A percentile compares a stretch with the other conserved stretches of the same genome.
Evolutionary conservation across 805 yeast species (phyloP).

Genomic region (Kazachstania viticola): DNA sequence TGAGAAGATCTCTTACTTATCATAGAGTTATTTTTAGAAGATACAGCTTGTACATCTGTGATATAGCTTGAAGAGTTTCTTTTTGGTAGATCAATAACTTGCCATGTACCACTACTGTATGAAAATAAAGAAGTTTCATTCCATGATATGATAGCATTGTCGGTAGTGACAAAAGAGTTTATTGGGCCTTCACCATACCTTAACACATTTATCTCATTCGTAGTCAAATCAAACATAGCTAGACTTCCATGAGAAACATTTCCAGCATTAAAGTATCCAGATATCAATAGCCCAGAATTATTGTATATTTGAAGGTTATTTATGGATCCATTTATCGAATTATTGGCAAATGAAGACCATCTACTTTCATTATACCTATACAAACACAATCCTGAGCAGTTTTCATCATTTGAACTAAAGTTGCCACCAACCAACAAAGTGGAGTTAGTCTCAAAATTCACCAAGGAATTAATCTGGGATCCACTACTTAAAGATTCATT

Average conservation of each 20-base stretch:
- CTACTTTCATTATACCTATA: conserved; percentile 42
- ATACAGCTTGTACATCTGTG: not conserved
- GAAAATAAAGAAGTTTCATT: conserved; percentile 8
- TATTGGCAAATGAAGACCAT: conserved; percentile 36
- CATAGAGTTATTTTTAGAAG: too few relatives aligned
- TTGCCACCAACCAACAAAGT: conserved; percentile 57
- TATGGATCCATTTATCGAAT: conserved; percentile 39
- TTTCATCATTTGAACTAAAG: conserved; percentile 46
- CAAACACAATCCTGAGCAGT: conserved; percentile 56
- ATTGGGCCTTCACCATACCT: conserved; percentile 4
- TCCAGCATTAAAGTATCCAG: conserved; percentile 43
- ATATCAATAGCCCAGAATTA: conserved; percentile 29
- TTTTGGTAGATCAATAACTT: conserved; percentile 2
- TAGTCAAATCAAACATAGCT: conserved; percentile 23
- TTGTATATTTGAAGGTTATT: conserved; percentile 40
- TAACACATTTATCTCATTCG: conserved; percentile 6
- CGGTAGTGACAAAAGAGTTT: conserved; percentile 10
- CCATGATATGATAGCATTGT: conserved; percentile 12
- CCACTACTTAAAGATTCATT: conserved; percentile 27
- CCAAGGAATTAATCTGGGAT: conserved; percentile 32
- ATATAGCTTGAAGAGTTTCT: conserved; percentile 3
- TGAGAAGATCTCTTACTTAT: conserved; percentile 1
- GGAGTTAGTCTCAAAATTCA: conserved; percentile 30
- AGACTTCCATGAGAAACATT: conserved; percentile 32
- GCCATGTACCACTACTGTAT: conserved; percentile 6